Base-by-base conservation (phyloP, 495 filamentous ascomycete species). In the Talaromyces liani region DNA sequence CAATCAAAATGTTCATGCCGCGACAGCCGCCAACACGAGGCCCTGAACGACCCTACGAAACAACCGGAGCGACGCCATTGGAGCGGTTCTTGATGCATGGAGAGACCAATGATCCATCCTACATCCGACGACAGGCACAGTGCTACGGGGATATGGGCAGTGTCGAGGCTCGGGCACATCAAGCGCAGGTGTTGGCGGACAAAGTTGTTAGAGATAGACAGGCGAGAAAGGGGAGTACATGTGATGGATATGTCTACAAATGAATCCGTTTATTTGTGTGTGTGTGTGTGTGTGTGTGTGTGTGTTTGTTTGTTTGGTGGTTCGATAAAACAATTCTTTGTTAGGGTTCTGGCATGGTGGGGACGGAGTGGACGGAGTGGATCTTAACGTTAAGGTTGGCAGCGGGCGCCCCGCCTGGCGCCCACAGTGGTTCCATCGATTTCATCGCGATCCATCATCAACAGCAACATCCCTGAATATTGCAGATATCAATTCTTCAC, bases 51-150 rank as follows among this genome's bases (percentile, higher is more conserved):
- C 36, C 36, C 14, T 41, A 54, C 24, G 49, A 60, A 41, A 2
- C 58, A 1, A 20, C 58, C 2, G 20, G 36, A 2, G 68, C 63
- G 18, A 64, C 60, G 3, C 71, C 71, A 5, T 61, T 73, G 4
- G 69, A 73, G 39, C 65, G 71, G 4, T 71, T 67, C 41, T 63
- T 73, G 3, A 71, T 68, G 3, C 67, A 66, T 16, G 71, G 61
- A 39, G 65, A 66, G 53, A 63, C 61, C 16, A 67, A 65, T 34
- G 67, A 69, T 12, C 68, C 63, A 7, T 59, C 57, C 31, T 67
- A 67, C 47, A 65, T 68, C 34, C 59, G 49, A 18, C 61, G 65
- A 29, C 53, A 56, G 22, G 22, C 53, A 25, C 47, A 62, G 18
- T 56, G 49, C 14, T 67, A 65, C 57, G 68, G 65, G 0, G 59